These are phyloP conservation scores for Aspergillus sclerotialis DNA, from an alignment of 2,329 filamentous ascomycete genomes.

Conservation along the genomic window DNA sequence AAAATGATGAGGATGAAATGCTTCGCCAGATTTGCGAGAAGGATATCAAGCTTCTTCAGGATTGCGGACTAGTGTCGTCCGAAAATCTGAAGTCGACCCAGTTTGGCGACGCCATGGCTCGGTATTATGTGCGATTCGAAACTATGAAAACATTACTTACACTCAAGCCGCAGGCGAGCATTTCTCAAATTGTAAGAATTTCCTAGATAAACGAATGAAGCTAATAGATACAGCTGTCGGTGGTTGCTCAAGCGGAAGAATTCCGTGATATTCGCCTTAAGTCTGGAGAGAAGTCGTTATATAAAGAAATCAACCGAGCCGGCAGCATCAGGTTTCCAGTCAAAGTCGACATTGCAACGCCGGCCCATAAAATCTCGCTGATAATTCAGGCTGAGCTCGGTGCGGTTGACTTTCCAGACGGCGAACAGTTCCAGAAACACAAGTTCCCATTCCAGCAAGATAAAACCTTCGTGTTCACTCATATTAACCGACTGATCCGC, in stretches of 20 bases:
- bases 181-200: constrained; percentile 60
- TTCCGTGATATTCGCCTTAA: constrained; percentile 68
- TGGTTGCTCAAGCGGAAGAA: constrained; percentile 61
- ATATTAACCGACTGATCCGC: constrained; percentile 61
- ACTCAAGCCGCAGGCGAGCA: constrained; percentile 53
- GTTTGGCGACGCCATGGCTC: constrained; percentile 73
- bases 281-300: constrained; percentile 59
- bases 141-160: constrained; percentile 68
- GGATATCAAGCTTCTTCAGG: constrained; percentile 59
- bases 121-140: constrained; percentile 71
- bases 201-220: neutral
- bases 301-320: constrained; percentile 66
- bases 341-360: constrained; percentile 57
- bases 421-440: constrained; percentile 51
- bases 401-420: constrained; percentile 54
- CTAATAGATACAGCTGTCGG: constrained; percentile 49
- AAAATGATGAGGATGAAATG: constrained; percentile 52
- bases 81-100: constrained; percentile 56
- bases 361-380: constrained; percentile 69
- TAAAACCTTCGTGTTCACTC: constrained; percentile 58
- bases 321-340: constrained; percentile 64
- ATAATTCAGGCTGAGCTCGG: constrained; percentile 72
- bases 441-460: constrained; percentile 54
- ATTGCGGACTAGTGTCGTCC: constrained; percentile 50
- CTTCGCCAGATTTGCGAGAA: constrained; percentile 65